Base-by-base conservation (phyloP, 805 yeast species). In the Wickerhamiella bombiphila region DNA sequence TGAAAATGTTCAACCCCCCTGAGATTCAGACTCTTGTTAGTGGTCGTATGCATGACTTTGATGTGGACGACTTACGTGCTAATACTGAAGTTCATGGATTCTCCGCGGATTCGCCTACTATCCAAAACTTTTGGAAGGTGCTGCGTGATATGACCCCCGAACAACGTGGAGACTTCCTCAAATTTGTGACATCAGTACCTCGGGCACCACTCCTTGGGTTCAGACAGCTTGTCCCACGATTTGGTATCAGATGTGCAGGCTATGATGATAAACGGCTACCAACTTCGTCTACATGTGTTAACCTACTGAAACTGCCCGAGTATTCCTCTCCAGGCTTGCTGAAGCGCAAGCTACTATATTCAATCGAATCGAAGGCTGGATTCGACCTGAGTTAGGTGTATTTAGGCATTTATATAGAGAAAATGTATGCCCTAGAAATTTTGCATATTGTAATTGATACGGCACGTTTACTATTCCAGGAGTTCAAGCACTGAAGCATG, bases 191-290 rank as follows among this genome's bases (percentile, higher is more conserved):
- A 0, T 80, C 95, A 0, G 93, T 83, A 1, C 77, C 94, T 1
- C 69, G 86, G 42, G 94, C 94, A 0, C 98, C 98, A 1, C 62
- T 91, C 29, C 65, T 82, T 19, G 98, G 98, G 0, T 88, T 91
- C 53, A 65, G 69, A 11, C 72, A 76, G 3, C 63, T 83, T 34
- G 61, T 59, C 22, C 98, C 98, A 0, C 65, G 63, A 38, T 83
- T 91, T 57, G 94, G 94, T 1, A 77, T 91, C 34, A 56, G 81
- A 28, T 74, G 74, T 45, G 67, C 76, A 0, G 39, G 53, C 7
- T 70, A 70, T 20, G 45, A 51, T 2, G 64, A 63, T 2, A 14
- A 26, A 1, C 60, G 93, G 22, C 61, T 91, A 29, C 98, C 98
- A 0, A 82, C 96, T 0, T 80, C 97, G 0, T 74, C 95, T 0